Conservation (phyloP, 1,284 basidiomycete species). For the Moesziomyces globuligerus region DNA sequence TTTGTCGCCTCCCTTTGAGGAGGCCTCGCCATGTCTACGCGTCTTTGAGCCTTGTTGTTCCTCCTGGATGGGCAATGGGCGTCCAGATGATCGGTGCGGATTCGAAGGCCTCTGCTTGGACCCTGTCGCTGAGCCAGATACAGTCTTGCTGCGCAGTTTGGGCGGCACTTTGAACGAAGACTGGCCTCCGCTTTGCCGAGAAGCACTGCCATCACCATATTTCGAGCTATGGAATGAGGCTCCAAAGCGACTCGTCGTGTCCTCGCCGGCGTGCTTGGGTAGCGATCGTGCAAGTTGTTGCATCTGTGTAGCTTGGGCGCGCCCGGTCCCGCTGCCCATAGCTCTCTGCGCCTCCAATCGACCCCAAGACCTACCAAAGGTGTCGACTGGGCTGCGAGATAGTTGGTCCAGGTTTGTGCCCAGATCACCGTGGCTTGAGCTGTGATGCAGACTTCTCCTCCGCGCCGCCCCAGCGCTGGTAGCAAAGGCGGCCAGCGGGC, state of each 20-base stretch:
- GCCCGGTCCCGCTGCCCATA: constrained; percentile 3
- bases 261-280: constrained; percentile 27
- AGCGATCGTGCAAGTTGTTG: constrained; percentile 33
- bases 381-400: constrained; percentile 17
- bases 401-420: constrained; percentile 24
- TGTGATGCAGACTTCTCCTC: constrained; percentile 35
- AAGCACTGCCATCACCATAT: constrained; percentile 20
- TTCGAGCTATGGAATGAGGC: constrained; percentile 32
- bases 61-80: constrained; percentile 36
- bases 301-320: constrained; percentile 6
- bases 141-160: constrained; percentile 11
- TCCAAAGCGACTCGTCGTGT: constrained; percentile 5
- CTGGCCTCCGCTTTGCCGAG: constrained; percentile 38
- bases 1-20: constrained; percentile 10
- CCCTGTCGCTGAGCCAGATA: not conserved
- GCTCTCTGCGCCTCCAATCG: constrained; percentile 16
- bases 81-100: constrained; percentile 9
- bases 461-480: constrained; percentile 12
- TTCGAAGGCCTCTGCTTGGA: constrained; percentile 16
- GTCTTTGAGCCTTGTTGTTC: constrained; percentile 19
- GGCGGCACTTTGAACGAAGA: constrained; percentile 42
- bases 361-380: constrained; percentile 21
- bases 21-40: constrained; percentile 10
- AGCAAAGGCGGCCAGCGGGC: constrained; percentile 27
- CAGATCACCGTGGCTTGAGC: constrained; percentile 44